Evolutionary conservation across 1,139 yeast species (phyloP).

Genomic region (Protomyces gravidus): DNA sequence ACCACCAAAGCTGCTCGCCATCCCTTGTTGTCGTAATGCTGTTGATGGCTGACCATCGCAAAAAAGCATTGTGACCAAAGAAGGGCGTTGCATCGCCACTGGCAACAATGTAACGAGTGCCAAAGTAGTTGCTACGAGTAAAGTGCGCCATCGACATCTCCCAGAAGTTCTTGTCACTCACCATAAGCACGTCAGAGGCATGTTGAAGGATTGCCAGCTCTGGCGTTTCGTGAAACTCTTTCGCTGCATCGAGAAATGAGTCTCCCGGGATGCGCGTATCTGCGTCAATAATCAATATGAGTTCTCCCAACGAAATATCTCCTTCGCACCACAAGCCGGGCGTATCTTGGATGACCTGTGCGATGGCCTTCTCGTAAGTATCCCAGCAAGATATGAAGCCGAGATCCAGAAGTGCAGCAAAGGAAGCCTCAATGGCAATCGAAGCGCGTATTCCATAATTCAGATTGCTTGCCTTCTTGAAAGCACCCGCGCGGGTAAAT

Average conservation of each 20-base stretch:
- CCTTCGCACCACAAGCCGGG: slow-evolving; percentile 32
- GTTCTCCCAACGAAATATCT: slow-evolving; percentile 31
- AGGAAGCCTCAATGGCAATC: slow-evolving; percentile 27
- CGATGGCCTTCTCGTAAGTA: slow-evolving; percentile 13
- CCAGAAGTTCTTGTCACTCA: slow-evolving; percentile 30
- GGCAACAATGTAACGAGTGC: slow-evolving; percentile 32
- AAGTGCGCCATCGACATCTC: slow-evolving; percentile 33
- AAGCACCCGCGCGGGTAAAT: slow-evolving; percentile 30
- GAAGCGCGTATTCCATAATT: slow-evolving; percentile 32
- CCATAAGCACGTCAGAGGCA: slow-evolving; percentile 32
- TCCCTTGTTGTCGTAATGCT: slow-evolving; percentile 4
- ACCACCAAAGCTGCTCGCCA: slow-evolving; percentile 30
- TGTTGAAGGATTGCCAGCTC: slow-evolving; percentile 33
- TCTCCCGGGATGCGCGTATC: slow-evolving; percentile 33
- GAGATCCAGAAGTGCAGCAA: not conserved
- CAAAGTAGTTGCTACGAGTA: slow-evolving; percentile 32
- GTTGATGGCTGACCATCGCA: slow-evolving; percentile 32
- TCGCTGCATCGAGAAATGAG: slow-evolving; percentile 34
- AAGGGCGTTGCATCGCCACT: slow-evolving; percentile 33
- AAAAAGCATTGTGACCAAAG: slow-evolving; percentile 33
- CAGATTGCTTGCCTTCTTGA: slow-evolving; percentile 34
- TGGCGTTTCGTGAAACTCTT: slow-evolving; percentile 32
- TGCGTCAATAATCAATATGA: slow-evolving; percentile 32
- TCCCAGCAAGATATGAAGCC: not conserved
- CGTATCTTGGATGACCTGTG: slow-evolving; percentile 15